A percentile compares a stretch with the other conserved stretches of the same genome.
These are phyloP conservation scores for Pulicaria dysenterica DNA, from an alignment of 129 eudicot genomes.

Conservation along the genomic window DNA sequence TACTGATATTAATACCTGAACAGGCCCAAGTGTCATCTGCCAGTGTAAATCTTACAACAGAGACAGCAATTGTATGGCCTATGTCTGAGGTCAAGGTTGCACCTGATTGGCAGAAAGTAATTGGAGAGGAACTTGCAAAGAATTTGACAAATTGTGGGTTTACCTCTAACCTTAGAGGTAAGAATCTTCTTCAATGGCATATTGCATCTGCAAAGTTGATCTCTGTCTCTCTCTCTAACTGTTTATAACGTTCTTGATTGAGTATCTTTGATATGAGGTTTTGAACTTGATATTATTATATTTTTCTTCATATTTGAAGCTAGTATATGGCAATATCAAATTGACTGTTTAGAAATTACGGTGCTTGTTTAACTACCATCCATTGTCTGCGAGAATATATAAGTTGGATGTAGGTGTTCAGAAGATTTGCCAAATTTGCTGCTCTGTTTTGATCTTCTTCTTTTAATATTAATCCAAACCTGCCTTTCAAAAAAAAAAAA, in stretches of 20 bases:
- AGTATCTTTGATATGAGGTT: background rate
- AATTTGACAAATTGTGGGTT: constrained; percentile 89
- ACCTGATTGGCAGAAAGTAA: constrained; percentile 74
- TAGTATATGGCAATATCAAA: too few species aligned
- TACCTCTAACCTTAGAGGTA: constrained; percentile 76
- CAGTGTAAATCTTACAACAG: constrained; percentile 78
- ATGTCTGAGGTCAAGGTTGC: constrained; percentile 71
- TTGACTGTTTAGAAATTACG: too few species aligned
- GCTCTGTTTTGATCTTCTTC: too few species aligned
- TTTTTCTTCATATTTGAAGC: background rate
- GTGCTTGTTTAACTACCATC: too few species aligned
- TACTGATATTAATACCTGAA: constrained; percentile 27
- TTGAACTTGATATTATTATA: background rate
- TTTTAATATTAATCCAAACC: too few species aligned
- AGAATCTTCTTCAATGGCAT: constrained; percentile 1
- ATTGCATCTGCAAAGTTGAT: background rate
- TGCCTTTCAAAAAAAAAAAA: too few species aligned
- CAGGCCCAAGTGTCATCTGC: constrained; percentile 97
- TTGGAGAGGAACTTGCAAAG: constrained; percentile 89
- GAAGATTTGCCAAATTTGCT: too few species aligned
- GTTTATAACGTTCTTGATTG: constrained; percentile 11
- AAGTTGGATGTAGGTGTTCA: too few species aligned
- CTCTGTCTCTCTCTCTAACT: background rate
- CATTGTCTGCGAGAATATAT: too few species aligned
- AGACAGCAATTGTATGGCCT: constrained; percentile 89